These are phyloP conservation scores for Peronospora belbahrii DNA, from an alignment of 352 stramenopile genomes.

Conservation along the genomic window DNA sequence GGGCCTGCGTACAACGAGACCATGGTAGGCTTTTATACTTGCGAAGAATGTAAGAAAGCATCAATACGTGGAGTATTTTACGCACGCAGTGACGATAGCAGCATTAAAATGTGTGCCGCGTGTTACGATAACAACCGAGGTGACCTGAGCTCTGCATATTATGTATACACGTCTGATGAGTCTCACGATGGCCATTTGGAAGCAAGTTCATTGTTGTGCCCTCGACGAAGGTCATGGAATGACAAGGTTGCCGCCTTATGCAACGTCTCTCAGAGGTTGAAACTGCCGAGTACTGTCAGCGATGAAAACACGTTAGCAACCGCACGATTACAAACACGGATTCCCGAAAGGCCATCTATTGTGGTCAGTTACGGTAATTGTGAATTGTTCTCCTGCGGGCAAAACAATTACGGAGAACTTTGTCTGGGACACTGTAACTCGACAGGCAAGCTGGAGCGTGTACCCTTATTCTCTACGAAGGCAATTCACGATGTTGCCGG, in stretches of 20 bases:
- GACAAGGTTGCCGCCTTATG: constrained; percentile 41
- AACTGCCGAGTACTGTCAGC: constrained; percentile 1
- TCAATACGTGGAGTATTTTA: constrained; percentile 49
- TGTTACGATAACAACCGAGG: constrained; percentile 82
- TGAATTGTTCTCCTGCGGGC: constrained; percentile 80
- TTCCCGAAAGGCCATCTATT: constrained; percentile 5
- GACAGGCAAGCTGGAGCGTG: constrained; percentile 78
- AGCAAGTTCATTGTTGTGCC: constrained; percentile 36
- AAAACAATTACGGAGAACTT: constrained; percentile 87
- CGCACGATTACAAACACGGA: constrained; percentile 2
- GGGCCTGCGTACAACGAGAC: constrained; percentile 71
- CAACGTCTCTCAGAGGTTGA: constrained; percentile 30
- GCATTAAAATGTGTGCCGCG: constrained; percentile 48
- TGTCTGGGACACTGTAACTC: constrained; percentile 84
- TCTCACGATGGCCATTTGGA: constrained; percentile 30
- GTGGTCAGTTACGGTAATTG: constrained; percentile 64
- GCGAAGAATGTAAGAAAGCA: constrained; percentile 55
- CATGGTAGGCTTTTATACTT: constrained; percentile 29
- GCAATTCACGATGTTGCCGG: constrained; percentile 59
- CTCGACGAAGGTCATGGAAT: constrained; percentile 39
- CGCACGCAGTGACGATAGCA: constrained; percentile 43
- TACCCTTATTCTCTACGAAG: constrained; percentile 79
- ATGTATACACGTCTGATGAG: constrained; percentile 31
- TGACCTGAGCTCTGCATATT: constrained; percentile 39
- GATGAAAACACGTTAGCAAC: constrained; percentile 3